Evolutionary conservation across 1,284 basidiomycete species (phyloP), one percentile per base, ranked within the genome.

Genomic region (Heterobasidion occidentale): DNA sequence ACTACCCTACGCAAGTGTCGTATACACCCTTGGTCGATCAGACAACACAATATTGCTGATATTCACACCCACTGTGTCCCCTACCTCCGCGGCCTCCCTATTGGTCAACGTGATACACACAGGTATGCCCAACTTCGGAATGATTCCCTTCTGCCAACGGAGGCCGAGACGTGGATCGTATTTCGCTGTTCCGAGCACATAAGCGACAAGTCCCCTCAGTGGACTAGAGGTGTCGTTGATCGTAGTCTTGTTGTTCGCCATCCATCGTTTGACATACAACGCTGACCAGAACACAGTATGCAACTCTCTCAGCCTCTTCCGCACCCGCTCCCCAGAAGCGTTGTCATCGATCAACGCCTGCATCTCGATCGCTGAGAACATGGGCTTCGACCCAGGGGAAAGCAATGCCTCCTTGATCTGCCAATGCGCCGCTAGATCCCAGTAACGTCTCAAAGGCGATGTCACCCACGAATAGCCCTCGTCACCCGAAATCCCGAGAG

Each of bases 351-450:
- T 65, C 42, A 65, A 59, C 20, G 36, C 51, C 53, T 54, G 64
- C 59, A 88, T 62, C 67, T 73, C 68, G 9, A 63, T 58, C 14
- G 69, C 67, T 64, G 84, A 86, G 7, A 75, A 65, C n/a, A 60
- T 36, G 9, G 59, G 56, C 33, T 53, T 36, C 9, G 51, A 58
- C 3, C 53, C 61, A 9, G 64, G 60, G 8, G 74, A 73, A 8
- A 85, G 68, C n/a, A 98, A 71, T 2, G 81, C 80, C 51, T 85
- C 75, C 68, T 98, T 96, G 70, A 99, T 83, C 70, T 98, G 95
- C 93, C 94, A 99, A 72, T 99, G 97, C 9, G 77, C 74, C 6
- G 97, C 67, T 62, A 98, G 71, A 71, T 99, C 97, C 46, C 76
- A 71, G 69, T 86, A 98, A 20, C 97, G 81, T 47, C 97, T 80